Base-by-base conservation (phyloP, 306 rosid species). In the Gleditsia sinensis region DNA sequence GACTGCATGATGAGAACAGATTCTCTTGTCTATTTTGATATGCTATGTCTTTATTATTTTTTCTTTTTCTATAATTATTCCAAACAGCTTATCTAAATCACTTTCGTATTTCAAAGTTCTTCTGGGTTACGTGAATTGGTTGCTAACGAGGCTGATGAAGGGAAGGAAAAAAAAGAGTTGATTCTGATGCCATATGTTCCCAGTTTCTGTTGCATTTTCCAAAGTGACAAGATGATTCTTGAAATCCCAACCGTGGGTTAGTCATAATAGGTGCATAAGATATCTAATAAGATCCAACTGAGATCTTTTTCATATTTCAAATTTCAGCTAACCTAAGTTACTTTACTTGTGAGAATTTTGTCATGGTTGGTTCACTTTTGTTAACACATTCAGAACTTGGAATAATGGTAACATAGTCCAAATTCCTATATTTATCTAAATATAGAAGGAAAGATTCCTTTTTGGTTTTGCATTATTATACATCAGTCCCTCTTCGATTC, bases 41-140 rank as follows among this genome's bases (percentile, higher is more conserved):
- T 68, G 36, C 7, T 56, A 4, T 53, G 10, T 72, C 59, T 24
- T 30, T 24, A 14, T 57, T 58, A 4, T 55, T 25, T 17, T 25
- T 55, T 39, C 27, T 27, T 20, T 32, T 49, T 63, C n/a, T 60
- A 7, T 46, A 4, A 27, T 48, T 45, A 51, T 36, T 49, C 39
- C 19, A 17, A 51, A 43, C 37, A 21, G 45, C 43, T 17, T 33
- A 3, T 66, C 17, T 61, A 7, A 42, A 32, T 82, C 80, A 30
- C 23, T 23, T 55, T 21, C 74, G 43, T 58, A 69, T 74, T 73
- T 75, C 23, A 27, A 51, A 51, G 76, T 59, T 72, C 30, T 3
- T 42, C 19, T 56, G 45, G 67, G 32, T 73, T 68, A 8, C 62
- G 61, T 77, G 78, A 73, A 69, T 77, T 70, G 82, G 75, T 67